phyloP scores from a whole-genome alignment of 306 rosid species.

The Sesbania bispinosa region DNA sequence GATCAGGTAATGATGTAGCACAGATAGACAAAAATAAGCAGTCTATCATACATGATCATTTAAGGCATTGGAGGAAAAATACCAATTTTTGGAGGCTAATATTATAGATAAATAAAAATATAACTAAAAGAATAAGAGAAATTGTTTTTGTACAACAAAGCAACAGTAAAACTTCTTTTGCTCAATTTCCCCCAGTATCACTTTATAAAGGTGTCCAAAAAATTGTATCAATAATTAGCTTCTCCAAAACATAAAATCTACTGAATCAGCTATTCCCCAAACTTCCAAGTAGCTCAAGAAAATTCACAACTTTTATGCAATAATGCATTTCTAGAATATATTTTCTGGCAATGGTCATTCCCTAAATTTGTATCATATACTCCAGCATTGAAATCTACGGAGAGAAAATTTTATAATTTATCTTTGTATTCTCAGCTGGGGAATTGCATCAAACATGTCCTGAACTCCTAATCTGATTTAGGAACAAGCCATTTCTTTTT shows the following conservation, averaged over 20 bases:
- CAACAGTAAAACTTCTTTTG: too few species aligned
- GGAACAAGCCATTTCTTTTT: neutral
- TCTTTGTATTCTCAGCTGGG: neutral
- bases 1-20: neutral
- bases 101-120: neutral
- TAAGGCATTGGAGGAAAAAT: neutral
- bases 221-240: too few species aligned
- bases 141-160: too few species aligned
- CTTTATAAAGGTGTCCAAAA: too few species aligned
- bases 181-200: too few species aligned
- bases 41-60: neutral
- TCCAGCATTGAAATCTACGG: neutral
- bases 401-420: neutral
- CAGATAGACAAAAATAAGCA: constrained; percentile 2
- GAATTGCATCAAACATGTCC: constrained; percentile 1
- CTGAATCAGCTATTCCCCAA: too few species aligned
- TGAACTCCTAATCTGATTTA: neutral
- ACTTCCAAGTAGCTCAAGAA: too few species aligned
- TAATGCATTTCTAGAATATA: neutral
- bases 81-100: neutral
- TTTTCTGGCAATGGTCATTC: neutral
- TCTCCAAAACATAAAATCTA: too few species aligned
- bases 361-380: too few species aligned
- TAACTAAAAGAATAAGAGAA: neutral
- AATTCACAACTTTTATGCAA: too few species aligned